phyloP scores from a whole-genome alignment of 139 green algal genomes.

The Tetraselmis striata region DNA sequence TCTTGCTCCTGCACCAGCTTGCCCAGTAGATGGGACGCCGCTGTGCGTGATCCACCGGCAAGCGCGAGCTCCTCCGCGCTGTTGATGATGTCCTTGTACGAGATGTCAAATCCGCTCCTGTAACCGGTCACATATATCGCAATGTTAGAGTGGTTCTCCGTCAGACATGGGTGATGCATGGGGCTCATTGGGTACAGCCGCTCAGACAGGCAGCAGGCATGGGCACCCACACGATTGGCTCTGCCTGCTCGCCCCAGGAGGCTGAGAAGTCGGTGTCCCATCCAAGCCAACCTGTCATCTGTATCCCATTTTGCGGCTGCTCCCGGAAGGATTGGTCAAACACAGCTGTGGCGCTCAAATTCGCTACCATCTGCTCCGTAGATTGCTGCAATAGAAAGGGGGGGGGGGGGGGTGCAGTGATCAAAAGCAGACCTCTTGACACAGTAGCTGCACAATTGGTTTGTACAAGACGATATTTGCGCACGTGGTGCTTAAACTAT shows the following conservation, averaged over 20 bases:
- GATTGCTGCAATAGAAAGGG: too few species aligned
- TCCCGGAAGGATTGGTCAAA: not conserved
- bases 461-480: too few species aligned
- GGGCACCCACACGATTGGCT: not conserved
- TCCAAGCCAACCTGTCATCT: not conserved
- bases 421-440: too few species aligned
- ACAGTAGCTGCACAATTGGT: too few species aligned
- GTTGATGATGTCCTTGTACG: not conserved
- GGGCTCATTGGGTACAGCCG: too few species aligned
- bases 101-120: not conserved
- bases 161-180: too few species aligned
- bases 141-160: too few species aligned
- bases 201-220: not conserved
- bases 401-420: too few species aligned
- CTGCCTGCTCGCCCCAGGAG: not conserved
- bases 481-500: too few species aligned
- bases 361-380: not conserved
- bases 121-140: too few species aligned
- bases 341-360: not conserved
- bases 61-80: not conserved
- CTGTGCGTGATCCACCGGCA: not conserved
- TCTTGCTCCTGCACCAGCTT: not conserved
- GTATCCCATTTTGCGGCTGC: not conserved
- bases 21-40: not conserved
- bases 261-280: not conserved